Evolutionary conservation across 768 basidiomycete species (phyloP), one percentile per base, ranked within the genome.

Genomic region (Glaciozyma martinii): DNA sequence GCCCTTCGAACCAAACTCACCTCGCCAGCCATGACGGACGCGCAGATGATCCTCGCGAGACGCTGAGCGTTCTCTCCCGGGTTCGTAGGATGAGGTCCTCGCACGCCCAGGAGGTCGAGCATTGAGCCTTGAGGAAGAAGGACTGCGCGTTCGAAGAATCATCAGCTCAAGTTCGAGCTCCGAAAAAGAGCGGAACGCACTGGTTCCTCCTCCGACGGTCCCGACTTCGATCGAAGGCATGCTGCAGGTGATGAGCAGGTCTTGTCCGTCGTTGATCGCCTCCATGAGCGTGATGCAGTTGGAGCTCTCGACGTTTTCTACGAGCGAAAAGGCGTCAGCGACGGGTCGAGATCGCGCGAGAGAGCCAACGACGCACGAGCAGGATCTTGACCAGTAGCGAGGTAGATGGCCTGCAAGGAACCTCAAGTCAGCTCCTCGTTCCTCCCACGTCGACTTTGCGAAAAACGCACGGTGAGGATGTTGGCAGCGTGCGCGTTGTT

Each of bases 221-320:
- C 95, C 95, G 32, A 98, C 94, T 78, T 99, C 95, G 76, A 99
- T 91, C 37, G 87, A 95, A n/a, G 94, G 95, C 95, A 99, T 98
- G 12, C 91, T 85, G 59, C 93, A 81, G 0, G 93, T 92, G 80
- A 98, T 85, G 60, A 98, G 82, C 3, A 98, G 81, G 75, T 98
- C 95, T 71, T 89, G 80, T 59, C 88, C 90, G 68, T 86, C 82
- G 77, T 98, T 95, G 25, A 59, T 67, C 88, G 92, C 86, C 77
- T 99, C 95, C 94, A 99, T 98, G 55, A 97, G 79, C 1, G 95
- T 99, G 81, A 99, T 94, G 77, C 95, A 99, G 76, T 90, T 93
- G 46, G 92, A 94, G 63, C 90, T 93, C 80, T 94, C 95, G 32
- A 99, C 94, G 76, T 97, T 97, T 13, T 50, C 49, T 50, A n/a